A percentile compares a stretch with the other conserved stretches of the same genome.
Conservation (phyloP, 768 basidiomycete genomes). For the Exidia glandulosa region DNA sequence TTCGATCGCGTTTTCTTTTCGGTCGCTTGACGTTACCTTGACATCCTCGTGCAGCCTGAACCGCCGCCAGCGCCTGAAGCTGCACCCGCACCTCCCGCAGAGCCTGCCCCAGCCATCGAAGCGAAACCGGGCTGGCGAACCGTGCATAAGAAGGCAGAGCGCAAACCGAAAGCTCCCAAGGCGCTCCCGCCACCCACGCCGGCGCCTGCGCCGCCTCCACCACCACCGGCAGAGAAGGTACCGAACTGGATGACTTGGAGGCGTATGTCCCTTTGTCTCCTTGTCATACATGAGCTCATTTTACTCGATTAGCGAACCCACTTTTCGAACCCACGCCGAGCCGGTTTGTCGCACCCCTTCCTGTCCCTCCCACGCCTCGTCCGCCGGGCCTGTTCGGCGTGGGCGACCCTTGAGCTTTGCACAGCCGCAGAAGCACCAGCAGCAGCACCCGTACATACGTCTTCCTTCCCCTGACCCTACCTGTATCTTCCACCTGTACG, state of each 20-base stretch:
- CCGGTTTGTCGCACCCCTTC: background rate
- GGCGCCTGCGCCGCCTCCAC: conserved; percentile 2
- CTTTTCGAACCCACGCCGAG: background rate
- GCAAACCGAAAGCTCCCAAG: conserved; percentile 4
- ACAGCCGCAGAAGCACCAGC: no score
- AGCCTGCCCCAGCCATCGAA: conserved; percentile 3
- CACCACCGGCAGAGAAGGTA: background rate
- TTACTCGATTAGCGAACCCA: background rate
- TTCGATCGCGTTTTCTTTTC: background rate
- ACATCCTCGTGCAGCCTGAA: background rate
- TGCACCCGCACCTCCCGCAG: conserved; percentile 5
- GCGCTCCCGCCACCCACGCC: conserved; percentile 6
- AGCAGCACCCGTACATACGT: no score
- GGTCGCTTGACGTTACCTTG: conserved; percentile 1
- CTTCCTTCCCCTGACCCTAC: no score
- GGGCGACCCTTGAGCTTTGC: background rate
- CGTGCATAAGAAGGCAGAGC: conserved; percentile 7
- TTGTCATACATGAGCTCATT: background rate
- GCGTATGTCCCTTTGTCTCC: background rate
- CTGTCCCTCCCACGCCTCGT: background rate
- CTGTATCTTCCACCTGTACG: no score
- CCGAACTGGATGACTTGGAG: background rate
- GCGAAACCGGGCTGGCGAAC: conserved; percentile 10
- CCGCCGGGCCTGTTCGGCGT: background rate
- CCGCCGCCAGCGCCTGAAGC: conserved; percentile 3